These are phyloP conservation scores for Echinochloa phyllopogon DNA, from an alignment of 176 grass and related monocot genomes.

Conservation along the genomic window DNA sequence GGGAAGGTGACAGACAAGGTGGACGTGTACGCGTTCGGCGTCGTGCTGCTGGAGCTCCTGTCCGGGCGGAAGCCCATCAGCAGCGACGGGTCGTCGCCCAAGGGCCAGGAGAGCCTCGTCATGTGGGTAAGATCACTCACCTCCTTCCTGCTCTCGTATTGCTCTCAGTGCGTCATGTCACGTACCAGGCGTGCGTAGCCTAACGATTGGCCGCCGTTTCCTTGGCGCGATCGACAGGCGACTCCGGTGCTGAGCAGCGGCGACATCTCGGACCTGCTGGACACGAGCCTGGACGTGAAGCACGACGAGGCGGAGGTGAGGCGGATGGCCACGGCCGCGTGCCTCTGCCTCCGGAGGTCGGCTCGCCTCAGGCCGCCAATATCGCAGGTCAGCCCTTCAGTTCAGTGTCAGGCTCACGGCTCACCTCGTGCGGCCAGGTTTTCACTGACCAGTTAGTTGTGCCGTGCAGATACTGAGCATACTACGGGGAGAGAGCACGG, in stretches of 20 bases:
- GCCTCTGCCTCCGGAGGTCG: conserved; percentile 76
- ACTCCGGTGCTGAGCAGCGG: conserved; percentile 71
- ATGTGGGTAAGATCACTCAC: conserved; percentile 71
- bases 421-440: too few relatives aligned
- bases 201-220: neutral
- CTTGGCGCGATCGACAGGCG: conserved; percentile 55
- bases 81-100: conserved; percentile 63
- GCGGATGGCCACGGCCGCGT: conserved; percentile 71
- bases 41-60: conserved; percentile 93
- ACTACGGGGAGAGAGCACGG: conserved; percentile 55
- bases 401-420: neutral
- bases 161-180: neutral
- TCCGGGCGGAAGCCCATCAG: conserved; percentile 83
- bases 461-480: conserved; percentile 60
- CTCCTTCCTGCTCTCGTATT: neutral
- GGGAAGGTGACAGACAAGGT: conserved; percentile 90
- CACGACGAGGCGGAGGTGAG: conserved; percentile 62
- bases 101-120: conserved; percentile 82
- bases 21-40: conserved; percentile 98
- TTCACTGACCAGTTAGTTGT: neutral
- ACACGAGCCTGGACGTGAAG: conserved; percentile 62
- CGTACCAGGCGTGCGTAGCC: neutral
- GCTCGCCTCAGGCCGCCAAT: conserved; percentile 77
- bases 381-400: conserved; percentile 50
- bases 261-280: conserved; percentile 67